phyloP scores from a whole-genome alignment of 208 protist species.

The Acanthamoeba culbertsoni region DNA sequence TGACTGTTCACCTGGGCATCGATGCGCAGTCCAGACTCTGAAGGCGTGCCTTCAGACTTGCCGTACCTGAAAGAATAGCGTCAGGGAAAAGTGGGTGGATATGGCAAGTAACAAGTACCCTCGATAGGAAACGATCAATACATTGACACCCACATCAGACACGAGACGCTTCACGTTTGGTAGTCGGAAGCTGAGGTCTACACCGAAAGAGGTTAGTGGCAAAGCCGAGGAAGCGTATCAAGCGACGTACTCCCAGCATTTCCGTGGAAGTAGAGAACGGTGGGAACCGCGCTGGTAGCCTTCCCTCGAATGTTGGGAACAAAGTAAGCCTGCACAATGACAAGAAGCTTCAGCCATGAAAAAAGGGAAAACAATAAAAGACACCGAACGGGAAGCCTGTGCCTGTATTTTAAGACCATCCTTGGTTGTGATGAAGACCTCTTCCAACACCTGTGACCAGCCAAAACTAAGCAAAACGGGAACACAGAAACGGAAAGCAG shows the following conservation, averaged over 20 bases:
- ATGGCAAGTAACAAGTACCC: neutral
- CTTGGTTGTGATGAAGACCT: conserved; percentile 9
- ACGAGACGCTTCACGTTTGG: conserved; percentile 34
- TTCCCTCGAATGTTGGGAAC: neutral
- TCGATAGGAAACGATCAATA: conserved; percentile 65
- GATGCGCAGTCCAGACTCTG: conserved; percentile 38
- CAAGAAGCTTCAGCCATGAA: neutral
- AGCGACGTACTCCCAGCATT: conserved; percentile 67
- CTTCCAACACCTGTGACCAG: neutral
- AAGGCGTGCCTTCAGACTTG: conserved; percentile 61
- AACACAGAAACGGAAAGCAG: neutral
- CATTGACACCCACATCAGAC: neutral
- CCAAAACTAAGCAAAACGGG: neutral
- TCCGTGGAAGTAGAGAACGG: conserved; percentile 65
- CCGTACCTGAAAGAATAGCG: conserved; percentile 38
- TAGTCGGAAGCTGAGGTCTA: conserved; percentile 65
- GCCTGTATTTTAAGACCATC: neutral
- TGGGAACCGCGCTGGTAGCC: conserved; percentile 15
- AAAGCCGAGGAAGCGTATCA: too few species aligned
- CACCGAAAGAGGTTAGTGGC: too few species aligned
- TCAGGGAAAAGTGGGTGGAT: too few species aligned
- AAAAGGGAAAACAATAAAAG: neutral
- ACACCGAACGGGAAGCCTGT: neutral
- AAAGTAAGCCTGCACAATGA: neutral
- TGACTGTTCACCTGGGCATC: conserved; percentile 36